Conservation (phyloP, 345 rosid genomes). For the Rubroshorea leprosula region DNA sequence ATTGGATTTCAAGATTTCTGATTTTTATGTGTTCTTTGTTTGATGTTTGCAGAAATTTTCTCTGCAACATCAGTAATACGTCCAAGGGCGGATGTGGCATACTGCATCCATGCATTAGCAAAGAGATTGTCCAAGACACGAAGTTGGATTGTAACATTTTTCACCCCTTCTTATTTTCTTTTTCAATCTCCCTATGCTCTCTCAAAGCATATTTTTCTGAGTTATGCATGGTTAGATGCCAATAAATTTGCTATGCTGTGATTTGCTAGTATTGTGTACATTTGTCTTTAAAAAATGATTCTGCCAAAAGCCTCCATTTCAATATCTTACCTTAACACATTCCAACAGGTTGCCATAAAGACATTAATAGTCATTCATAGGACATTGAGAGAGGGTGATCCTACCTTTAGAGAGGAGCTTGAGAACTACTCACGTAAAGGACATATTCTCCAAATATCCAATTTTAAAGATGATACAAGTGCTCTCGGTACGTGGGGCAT, state of each 20-base stretch:
- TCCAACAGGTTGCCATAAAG: conserved; percentile 77
- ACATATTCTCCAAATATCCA: conserved; percentile 78
- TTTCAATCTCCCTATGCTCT: neutral
- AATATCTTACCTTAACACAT: neutral
- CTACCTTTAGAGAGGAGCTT: conserved; percentile 86
- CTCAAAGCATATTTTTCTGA: neutral
- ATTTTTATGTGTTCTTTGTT: conserved; percentile 2
- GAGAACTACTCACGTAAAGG: conserved; percentile 65
- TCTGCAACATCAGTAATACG: conserved; percentile 82
- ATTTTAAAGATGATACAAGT: conserved; percentile 93
- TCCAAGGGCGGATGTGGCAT: conserved; percentile 93
- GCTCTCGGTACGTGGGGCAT: conserved; percentile 51
- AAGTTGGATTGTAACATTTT: conserved; percentile 65
- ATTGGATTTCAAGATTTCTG: neutral
- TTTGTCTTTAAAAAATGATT: too few species aligned
- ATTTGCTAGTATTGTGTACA: too few species aligned
- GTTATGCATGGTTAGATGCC: too few species aligned
- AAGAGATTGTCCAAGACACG: conserved; percentile 81
- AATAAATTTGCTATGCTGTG: too few species aligned
- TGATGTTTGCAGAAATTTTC: conserved; percentile 47
- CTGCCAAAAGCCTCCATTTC: too few species aligned
- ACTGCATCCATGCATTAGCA: conserved; percentile 81
- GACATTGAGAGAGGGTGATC: conserved; percentile 95
- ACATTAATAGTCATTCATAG: conserved; percentile 90
- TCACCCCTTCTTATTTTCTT: neutral